Evolutionary conservation across 805 yeast genomes (phyloP).

Genomic region (Helenozyma baotianmanensis): DNA sequence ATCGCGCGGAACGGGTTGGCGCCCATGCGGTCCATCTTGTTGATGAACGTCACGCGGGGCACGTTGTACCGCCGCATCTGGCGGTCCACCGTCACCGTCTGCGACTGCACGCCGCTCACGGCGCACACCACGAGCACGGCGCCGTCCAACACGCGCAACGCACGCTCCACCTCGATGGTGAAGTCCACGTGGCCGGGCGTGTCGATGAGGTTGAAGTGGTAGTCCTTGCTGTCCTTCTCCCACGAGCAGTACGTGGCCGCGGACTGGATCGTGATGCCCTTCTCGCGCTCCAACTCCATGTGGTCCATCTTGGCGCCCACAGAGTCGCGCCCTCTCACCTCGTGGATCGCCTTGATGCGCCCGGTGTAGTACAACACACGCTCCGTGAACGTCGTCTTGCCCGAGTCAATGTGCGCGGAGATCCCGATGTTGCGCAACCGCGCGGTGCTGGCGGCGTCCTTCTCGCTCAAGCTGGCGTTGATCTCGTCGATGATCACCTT

Average conservation of each 20-base stretch:
- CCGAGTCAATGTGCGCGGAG: slow-evolving; percentile 97
- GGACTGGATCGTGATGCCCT: slow-evolving; percentile 97
- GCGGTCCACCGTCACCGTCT: slow-evolving; percentile 97
- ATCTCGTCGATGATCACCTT: slow-evolving; percentile 62
- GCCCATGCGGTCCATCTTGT: slow-evolving; percentile 99
- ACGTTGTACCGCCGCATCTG: slow-evolving; percentile 98
- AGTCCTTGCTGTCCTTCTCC: slow-evolving; percentile 66
- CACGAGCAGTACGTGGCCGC: slow-evolving; percentile 98
- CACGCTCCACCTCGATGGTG: slow-evolving; percentile 98
- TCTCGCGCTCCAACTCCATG: slow-evolving; percentile 97
- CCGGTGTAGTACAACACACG: slow-evolving; percentile 96
- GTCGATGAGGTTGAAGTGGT: slow-evolving; percentile 92
- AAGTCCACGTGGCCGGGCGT: slow-evolving; percentile 99
- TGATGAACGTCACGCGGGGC: slow-evolving; percentile 92
- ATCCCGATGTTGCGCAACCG: slow-evolving; percentile 92
- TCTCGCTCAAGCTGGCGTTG: slow-evolving; percentile 42
- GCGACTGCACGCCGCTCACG: slow-evolving; percentile 97
- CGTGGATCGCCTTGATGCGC: slow-evolving; percentile 93
- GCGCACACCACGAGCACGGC: slow-evolving; percentile 98
- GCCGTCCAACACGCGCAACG: slow-evolving; percentile 96
- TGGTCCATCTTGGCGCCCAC: slow-evolving; percentile 99
- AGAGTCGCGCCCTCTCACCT: slow-evolving; percentile 92
- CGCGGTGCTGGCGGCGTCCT: slow-evolving; percentile 48
- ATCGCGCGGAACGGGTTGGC: slow-evolving; percentile 95
- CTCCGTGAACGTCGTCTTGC: slow-evolving; percentile 97